phyloP scores from a whole-genome alignment of 2,329 filamentous ascomycete genomes.

The Falciphora oryzae region DNA sequence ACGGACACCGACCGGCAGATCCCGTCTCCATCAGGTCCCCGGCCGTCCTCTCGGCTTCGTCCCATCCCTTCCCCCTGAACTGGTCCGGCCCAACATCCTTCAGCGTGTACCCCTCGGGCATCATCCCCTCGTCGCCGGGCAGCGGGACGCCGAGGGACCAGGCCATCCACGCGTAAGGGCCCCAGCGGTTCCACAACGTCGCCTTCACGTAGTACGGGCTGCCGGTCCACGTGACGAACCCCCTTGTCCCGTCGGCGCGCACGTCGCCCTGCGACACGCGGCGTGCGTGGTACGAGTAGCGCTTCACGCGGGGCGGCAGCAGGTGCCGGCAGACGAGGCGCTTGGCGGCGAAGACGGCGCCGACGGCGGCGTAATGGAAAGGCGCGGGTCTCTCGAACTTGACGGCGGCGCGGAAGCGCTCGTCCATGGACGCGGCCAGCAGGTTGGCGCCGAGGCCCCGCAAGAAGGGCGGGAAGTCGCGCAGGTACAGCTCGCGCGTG shows the following conservation, averaged over 20 bases:
- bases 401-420: constrained; percentile 50
- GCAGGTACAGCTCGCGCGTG: constrained; percentile 56
- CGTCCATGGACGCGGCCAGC: constrained; percentile 56
- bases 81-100: constrained; percentile 57
- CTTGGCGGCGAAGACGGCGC: constrained; percentile 42
- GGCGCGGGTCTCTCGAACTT: constrained; percentile 52
- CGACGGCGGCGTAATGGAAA: constrained; percentile 25
- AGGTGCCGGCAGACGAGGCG: constrained; percentile 53
- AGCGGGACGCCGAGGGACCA: constrained; percentile 37
- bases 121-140: constrained; percentile 37
- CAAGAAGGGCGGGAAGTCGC: constrained; percentile 40
- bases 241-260: constrained; percentile 32
- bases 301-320: constrained; percentile 48
- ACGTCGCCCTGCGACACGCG: constrained; percentile 4
- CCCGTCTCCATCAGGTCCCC: not conserved
- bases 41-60: constrained; percentile 26
- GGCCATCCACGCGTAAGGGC: constrained; percentile 45
- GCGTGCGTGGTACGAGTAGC: constrained; percentile 18
- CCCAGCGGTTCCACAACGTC: constrained; percentile 58
- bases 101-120: constrained; percentile 46
- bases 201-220: constrained; percentile 59
- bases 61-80: constrained; percentile 45
- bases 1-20: constrained; percentile 6
- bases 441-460: constrained; percentile 43
- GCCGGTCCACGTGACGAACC: not conserved